These are phyloP conservation scores for Rhodotorula babjevae DNA, from an alignment of 768 basidiomycete genomes.

Conservation along the genomic window DNA sequence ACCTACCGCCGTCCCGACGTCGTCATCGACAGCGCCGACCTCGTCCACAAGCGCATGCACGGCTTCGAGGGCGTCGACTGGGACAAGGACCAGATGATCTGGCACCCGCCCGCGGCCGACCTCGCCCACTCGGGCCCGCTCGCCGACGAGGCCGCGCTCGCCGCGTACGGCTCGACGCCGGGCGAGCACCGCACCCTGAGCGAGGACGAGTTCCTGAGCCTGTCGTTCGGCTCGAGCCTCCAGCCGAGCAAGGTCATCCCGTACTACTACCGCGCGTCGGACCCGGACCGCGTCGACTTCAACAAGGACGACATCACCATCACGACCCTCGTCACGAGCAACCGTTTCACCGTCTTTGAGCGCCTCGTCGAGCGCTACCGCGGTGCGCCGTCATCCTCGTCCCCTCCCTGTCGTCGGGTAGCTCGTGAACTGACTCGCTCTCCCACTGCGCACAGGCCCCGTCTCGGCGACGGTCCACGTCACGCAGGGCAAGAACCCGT, in stretches of 20 bases:
- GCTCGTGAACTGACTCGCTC: neutral
- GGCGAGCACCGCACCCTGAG: slow-evolving; percentile 16
- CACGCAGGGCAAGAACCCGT: slow-evolving; percentile 46
- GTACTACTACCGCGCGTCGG: slow-evolving; percentile 69
- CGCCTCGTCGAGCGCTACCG: slow-evolving; percentile 70
- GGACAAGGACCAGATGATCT: slow-evolving; percentile 37
- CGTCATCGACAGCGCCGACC: slow-evolving; percentile 22
- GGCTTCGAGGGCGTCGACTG: slow-evolving; percentile 38
- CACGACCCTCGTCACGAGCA: slow-evolving; percentile 75
- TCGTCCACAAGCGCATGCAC: slow-evolving; percentile 20
- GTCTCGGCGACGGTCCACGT: slow-evolving; percentile 80
- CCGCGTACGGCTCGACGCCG: slow-evolving; percentile 1
- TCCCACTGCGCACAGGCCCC: slow-evolving; percentile 55
- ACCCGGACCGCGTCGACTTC: slow-evolving; percentile 47
- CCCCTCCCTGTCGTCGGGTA: too few species aligned
- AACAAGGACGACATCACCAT: slow-evolving; percentile 70
- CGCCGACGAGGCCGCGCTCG: neutral
- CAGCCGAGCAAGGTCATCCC: slow-evolving; percentile 70
- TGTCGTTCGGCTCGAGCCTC: slow-evolving; percentile 45
- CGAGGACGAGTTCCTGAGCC: slow-evolving; percentile 43
- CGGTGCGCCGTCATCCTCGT: slow-evolving; percentile 51
- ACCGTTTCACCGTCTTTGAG: slow-evolving; percentile 67
- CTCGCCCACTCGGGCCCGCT: slow-evolving; percentile 21
- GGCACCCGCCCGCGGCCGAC: slow-evolving; percentile 25
- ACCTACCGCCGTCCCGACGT: slow-evolving; percentile 22